Evolutionary conservation across 257 asterid species (phyloP), one percentile per base, ranked within the genome.

Genomic region (Vinca minor): DNA sequence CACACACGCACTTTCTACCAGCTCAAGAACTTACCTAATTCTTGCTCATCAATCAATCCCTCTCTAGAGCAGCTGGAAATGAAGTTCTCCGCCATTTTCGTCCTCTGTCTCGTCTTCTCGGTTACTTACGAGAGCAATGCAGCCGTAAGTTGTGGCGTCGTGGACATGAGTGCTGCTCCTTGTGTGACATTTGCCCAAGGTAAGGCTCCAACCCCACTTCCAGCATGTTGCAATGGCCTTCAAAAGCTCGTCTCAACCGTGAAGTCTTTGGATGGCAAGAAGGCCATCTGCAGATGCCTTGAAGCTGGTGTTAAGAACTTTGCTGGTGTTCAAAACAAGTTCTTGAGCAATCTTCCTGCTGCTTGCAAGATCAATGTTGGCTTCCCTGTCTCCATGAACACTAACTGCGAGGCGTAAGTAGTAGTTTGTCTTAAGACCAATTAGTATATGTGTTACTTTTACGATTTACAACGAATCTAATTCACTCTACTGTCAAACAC

Each of bases 261-360:
- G 38, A 82, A 76, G 66, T 38, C 83, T 1, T 71, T 82, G 6
- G 79, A 82, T 26, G 86, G 78, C 73, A 80, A 80, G 79, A 82
- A 85, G 75, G 82, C 76, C 66, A 76, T 82, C 25, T 85, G 92
- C 69, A 63, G 78, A 60, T 85, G 92, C 82, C 92, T 85, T 48
- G 82, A 82, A 75, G 75, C 66, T 50, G 85, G 81, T 1, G 81
- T 78, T 35, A 80, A 71, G 76, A 82, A 67, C 72, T 80, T 82
- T 10, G 47, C 69, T 0, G 81, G 88, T 2, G 88, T 85, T 36
- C 83, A 85, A 69, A 88, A 82, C 74, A 69, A 20, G 78, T 75
- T 70, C 74, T 66, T 82, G 79, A 78, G 92, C 82, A 39, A 65
- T 67, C 73, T 82, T 57, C 88, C 92, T 11, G 8, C 52, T 61